Base-by-base conservation (phyloP, 2,329 filamentous ascomycete species). In the Phyllosticta citribraziliensis region DNA sequence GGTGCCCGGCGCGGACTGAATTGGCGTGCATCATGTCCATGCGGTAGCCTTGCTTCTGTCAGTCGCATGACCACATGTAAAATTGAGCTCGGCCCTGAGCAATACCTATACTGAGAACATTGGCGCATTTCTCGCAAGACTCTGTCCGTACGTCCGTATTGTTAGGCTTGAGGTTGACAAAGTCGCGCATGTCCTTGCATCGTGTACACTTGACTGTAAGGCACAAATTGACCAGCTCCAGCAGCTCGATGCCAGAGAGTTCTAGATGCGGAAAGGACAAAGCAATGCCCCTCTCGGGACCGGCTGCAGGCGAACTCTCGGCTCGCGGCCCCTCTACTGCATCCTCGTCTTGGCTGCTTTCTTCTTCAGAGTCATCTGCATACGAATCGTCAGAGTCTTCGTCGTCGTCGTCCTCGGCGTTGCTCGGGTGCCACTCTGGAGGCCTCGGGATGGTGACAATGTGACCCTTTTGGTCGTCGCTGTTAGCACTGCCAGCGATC, bases 211-310 rank as follows among this genome's bases (percentile, higher is more conserved):
- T 92, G 64, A 91, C 79, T 2, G 82, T 87, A 64, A 94, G 77
- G 62, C 83, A 85, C 33, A 94, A 76, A 24, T 82, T 79, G 0
- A 81, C 77, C 1, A 93, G 74, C 66, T 92, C 85, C 9, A 95
- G 78, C 2, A 94, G 74, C 68, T 94, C 89, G 63, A 94, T 87
- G 47, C 87, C 84, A 69, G 90, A 82, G 1, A 95, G 81, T 67
- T 93, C 88, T 62, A 94, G 76, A 25, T 82, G 85, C 0, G 91
- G 90, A 67, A 94, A 91, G 0, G 87, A 90, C 8, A 95, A 79
- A 59, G 88, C 84, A n/a, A 89, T 88, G 24, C 89, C 89, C 58
- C 81, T 79, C 68, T 91, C 88, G 1, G 78, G 71, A 0, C 76
- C 76, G 25, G 75, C 74, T 3, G 74, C 70, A 6, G 72, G 64